Conservation (phyloP, 306 rosid species). For the Lathyrus sativus region DNA sequence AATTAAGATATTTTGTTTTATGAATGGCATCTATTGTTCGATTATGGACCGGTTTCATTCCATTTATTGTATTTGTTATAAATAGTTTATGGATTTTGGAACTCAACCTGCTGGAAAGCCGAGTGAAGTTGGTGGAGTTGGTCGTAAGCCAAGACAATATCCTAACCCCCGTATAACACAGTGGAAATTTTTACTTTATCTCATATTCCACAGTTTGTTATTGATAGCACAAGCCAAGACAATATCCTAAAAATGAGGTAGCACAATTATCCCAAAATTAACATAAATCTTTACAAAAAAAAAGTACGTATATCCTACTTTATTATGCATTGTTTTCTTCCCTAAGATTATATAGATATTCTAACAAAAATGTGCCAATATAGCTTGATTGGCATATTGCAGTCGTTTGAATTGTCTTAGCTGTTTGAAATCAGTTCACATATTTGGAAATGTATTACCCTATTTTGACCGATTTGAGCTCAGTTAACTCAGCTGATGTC, state of each 20-base stretch:
- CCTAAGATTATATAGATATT: constrained; percentile 4
- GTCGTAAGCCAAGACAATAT: no score
- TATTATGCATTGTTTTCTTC: constrained; percentile 5
- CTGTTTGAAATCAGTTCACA: neutral
- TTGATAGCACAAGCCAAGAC: neutral
- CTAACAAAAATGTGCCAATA: neutral
- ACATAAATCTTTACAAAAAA: neutral
- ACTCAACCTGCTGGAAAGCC: no score
- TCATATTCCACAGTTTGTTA: neutral
- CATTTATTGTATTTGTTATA: no score
- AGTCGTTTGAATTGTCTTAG: constrained; percentile 2
- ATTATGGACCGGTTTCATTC: no score
- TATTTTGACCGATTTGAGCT: constrained; percentile 19
- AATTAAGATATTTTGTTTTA: no score
- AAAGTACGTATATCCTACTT: neutral
- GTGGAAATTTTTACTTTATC: constrained; percentile 4
- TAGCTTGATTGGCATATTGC: constrained; percentile 1
- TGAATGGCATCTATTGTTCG: no score
- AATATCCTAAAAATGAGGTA: neutral
- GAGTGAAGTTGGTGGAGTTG: no score
- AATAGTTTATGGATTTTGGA: no score
- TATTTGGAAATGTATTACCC: constrained; percentile 28
- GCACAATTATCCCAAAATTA: neutral
- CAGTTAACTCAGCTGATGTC: neutral
- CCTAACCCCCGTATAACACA: neutral